Evolutionary conservation across 257 asterid species (phyloP).

Genomic region (Forsythia suspensa): DNA sequence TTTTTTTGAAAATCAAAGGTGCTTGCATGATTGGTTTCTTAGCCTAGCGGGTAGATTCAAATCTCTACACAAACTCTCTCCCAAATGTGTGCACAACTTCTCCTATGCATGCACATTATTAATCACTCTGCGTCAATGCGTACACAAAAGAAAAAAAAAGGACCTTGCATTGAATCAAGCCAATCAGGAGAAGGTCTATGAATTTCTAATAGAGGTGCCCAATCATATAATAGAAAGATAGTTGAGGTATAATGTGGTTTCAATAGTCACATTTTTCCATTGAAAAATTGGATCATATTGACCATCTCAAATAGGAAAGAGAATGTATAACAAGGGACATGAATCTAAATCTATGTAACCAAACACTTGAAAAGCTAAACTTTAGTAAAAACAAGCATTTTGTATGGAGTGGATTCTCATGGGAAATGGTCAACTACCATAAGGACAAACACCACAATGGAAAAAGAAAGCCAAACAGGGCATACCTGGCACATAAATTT

Average conservation of each 20-base stretch:
- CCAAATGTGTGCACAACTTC: too few relatives aligned
- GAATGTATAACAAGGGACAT: neutral
- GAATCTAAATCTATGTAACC: neutral
- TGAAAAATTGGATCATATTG: neutral
- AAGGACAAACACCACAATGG: conserved; percentile 1
- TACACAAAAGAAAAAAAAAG: too few relatives aligned
- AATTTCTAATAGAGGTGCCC: neutral
- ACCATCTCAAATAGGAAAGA: neutral
- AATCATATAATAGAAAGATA: too few relatives aligned
- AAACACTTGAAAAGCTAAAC: neutral
- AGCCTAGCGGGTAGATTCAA: too few relatives aligned
- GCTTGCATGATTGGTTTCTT: too few relatives aligned
- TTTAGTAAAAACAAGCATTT: neutral
- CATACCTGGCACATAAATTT: conserved; percentile 80
- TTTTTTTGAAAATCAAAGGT: too few relatives aligned
- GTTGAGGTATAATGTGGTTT: neutral
- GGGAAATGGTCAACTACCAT: neutral
- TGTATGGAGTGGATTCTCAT: neutral
- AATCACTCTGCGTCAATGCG: too few relatives aligned
- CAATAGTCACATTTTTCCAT: neutral
- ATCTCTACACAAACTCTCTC: too few relatives aligned
- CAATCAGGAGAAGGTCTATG: neutral
- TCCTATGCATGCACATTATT: too few relatives aligned
- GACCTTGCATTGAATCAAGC: neutral
- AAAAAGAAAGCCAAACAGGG: conserved; percentile 14